Base-by-base conservation (phyloP, 441 rosid genomes). In the Pelargonium cotyledonis region DNA sequence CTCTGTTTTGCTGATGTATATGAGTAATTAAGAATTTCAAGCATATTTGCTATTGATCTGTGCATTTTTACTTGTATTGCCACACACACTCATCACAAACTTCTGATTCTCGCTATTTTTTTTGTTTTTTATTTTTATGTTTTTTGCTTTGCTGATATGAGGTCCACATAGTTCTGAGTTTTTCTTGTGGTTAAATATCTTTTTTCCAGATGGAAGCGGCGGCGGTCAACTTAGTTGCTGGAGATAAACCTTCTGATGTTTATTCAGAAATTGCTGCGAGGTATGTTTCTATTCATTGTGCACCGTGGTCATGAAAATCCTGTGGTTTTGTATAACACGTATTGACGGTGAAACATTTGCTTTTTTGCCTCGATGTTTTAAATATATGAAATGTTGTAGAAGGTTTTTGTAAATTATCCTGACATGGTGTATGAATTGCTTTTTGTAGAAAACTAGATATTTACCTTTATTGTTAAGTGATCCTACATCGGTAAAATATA, bases 221-320 rank as follows among this genome's bases (percentile, higher is more conserved):
- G 58, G 97, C 99, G 53, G 99, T 91, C 77, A 95, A 95, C 81
- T 80, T 95, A 78, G 86, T 91, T 35, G 86, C 87, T 23, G 84
- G 85, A 70, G 94, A 91, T 63, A 85, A 87, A 79, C 97, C 97
- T 65, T 92, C 96, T 72, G 99, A 95, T 81, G 95, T 95, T 73
- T 95, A 95, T 78, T 82, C 97, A 57, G 99, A 88, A 84, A 95
- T 95, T 77, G 92, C 99, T 68, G 73, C 65, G 77, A 95, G 99
- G 99, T 94, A 87, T 67, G 35, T 14, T 61, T 63, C 66, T 35
- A 66, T 47, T 65, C 41, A 63, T 14, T 35, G 65, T 38, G 63
- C 16, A 31, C 38, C 63, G 55, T 26, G 31, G 66, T 31, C 23
- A 66, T 9, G 6, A 60, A 49, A 63, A 9, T 66, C 67, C 38